Evolutionary conservation across 345 rosid species (phyloP), one percentile per base, ranked within the genome.

Genomic region (Cardamine resedifolia): DNA sequence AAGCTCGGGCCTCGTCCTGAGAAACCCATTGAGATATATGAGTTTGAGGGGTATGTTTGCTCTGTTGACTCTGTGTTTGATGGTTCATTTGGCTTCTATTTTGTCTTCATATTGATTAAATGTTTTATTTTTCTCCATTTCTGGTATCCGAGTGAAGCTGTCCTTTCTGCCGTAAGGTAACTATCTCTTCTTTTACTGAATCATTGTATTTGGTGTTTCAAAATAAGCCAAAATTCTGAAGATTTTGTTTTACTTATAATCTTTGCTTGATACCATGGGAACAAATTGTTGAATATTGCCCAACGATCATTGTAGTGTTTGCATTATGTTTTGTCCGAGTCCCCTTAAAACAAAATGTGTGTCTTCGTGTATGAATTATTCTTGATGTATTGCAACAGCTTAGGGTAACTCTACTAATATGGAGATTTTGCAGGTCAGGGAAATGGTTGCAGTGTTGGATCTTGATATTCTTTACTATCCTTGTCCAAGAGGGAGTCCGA

Each of bases 81-180:
- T 27, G 33, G 14, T 49, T 66, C 14, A 0, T 38, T 58, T 18
- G 61, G 55, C 48, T 66, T 58, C n/a, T 58, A 2, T 62, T 31
- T 47, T 57, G 24, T 74, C 49, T 64, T 26, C 26, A 50, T 10
- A 64, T 59, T 80, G 66, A 76, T 24, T 58, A 20, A 14, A 9
- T 50, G 5, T 70, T 75, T 82, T 8, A 8, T 66, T 57, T 75
- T 57, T 38, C 62, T 70, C 24, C 58, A 12, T 68, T 65, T 64
- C 74, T 66, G 47, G 71, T 83, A 60, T 71, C 71, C 47, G 7
- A 78, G 55, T 80, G 38, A 81, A 94, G 98, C 82, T 91, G 98
- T 47, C 98, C 98, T 20, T 94, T 94, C 73, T 94, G 98, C 79
- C 92, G 96, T 33, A 94, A 94, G 97, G 97, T 94, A 91, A 81